Conservation (phyloP, 2,329 filamentous ascomycete genomes). For the Pseudogymnoascus sp. region DNA sequence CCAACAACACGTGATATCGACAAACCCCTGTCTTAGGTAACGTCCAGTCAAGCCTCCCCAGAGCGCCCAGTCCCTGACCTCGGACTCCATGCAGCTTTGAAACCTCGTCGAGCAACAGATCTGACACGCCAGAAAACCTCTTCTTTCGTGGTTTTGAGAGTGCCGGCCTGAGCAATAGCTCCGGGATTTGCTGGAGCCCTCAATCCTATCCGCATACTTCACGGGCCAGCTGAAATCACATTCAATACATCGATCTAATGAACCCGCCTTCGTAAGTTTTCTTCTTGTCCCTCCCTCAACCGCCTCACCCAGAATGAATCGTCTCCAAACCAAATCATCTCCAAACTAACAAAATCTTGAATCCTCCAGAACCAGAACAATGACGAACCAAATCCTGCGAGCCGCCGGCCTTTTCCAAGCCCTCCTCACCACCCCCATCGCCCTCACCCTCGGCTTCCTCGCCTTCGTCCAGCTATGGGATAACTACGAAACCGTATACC, state of each 20-base stretch:
- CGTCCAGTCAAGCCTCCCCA: not conserved
- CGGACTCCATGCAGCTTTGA: not conserved
- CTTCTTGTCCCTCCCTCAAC: not conserved
- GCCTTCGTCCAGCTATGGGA: constrained; percentile 3
- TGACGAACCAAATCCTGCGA: constrained; percentile 17
- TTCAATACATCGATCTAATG: not conserved
- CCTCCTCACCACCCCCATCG: constrained; percentile 16
- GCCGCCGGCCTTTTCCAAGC: constrained; percentile 18
- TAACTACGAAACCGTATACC: constrained; percentile 1
- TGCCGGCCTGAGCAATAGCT: not conserved
- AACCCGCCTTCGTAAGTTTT: not conserved
- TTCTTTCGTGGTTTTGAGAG: not conserved
- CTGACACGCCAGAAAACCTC: not conserved
- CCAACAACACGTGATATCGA: not conserved
- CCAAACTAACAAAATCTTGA: not conserved
- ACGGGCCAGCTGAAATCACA: not conserved
- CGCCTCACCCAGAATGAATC: not conserved
- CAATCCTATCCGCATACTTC: not conserved
- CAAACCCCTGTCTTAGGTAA: not conserved
- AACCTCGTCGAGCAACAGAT: constrained; percentile 3
- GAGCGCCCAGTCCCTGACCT: not conserved
- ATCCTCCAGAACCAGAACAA: not conserved
- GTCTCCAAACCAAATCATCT: not conserved
- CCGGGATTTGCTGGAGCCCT: not conserved
- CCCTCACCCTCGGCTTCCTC: constrained; percentile 12